These are phyloP conservation scores for Vachellia pachyceras DNA, from an alignment of 306 rosid genomes.

Conservation along the genomic window DNA sequence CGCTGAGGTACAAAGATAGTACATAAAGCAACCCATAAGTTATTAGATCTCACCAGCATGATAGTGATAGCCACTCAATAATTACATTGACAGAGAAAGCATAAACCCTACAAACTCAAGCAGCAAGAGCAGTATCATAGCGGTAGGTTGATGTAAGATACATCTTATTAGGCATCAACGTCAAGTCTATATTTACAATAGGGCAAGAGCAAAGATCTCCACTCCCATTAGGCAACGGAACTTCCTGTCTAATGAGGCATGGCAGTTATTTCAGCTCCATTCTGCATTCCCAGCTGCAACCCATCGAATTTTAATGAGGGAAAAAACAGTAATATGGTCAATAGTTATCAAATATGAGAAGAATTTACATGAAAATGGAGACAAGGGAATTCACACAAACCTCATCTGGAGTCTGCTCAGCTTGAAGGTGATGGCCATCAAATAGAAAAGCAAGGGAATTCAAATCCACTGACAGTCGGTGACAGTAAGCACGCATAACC, in stretches of 20 bases:
- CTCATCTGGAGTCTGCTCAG: conserved; percentile 88
- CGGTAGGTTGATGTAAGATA: conserved; percentile 8
- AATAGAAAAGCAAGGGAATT: conserved; percentile 77
- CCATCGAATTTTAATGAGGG: neutral
- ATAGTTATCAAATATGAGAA: neutral
- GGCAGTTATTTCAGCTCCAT: conserved; percentile 84
- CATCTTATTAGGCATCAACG: conserved; percentile 35
- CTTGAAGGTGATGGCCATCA: conserved; percentile 80
- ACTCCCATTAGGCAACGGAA: conserved; percentile 40
- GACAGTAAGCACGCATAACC: conserved; percentile 82
- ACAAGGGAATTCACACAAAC: conserved; percentile 30
- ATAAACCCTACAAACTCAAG: conserved; percentile 26
- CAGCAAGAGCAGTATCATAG: conserved; percentile 24
- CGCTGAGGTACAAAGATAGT: neutral
- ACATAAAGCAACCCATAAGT: neutral
- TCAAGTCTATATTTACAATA: conserved; percentile 39
- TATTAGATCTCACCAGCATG: conserved; percentile 20
- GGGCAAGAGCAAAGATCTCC: neutral
- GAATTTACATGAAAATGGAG: neutral
- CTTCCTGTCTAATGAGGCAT: conserved; percentile 92
- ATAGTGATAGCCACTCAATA: conserved; percentile 30
- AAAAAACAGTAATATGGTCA: neutral
- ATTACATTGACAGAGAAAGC: conserved; percentile 46
- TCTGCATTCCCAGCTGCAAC: conserved; percentile 85
- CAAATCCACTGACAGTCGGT: conserved; percentile 70